phyloP scores from a whole-genome alignment of 2,329 filamentous ascomycete genomes.

The Alternaria sp. region DNA sequence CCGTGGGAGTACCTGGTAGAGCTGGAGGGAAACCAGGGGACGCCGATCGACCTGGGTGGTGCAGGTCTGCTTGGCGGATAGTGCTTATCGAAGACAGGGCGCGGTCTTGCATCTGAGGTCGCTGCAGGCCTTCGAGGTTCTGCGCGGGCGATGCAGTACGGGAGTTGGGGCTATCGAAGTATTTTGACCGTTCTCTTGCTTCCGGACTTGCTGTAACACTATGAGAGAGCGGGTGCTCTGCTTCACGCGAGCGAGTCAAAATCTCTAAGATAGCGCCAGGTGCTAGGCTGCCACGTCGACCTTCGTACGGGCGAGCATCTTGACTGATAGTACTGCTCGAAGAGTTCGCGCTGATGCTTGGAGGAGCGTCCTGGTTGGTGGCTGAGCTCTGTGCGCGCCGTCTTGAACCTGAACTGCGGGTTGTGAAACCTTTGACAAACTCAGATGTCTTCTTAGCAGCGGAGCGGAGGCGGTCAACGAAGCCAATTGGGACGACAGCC shows the following conservation, averaged over 20 bases:
- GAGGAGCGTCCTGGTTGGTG: slow-evolving; percentile 64
- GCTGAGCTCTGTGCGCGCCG: slow-evolving; percentile 63
- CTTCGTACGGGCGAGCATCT: slow-evolving; percentile 60
- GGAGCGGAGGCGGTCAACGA: slow-evolving; percentile 84
- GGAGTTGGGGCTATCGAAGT: slow-evolving; percentile 49
- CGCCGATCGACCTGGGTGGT: slow-evolving; percentile 36
- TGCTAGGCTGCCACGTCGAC: slow-evolving; percentile 64
- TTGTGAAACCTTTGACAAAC: slow-evolving; percentile 37
- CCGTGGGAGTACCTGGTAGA: slow-evolving; percentile 55
- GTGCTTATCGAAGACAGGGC: slow-evolving; percentile 57
- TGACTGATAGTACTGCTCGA: slow-evolving; percentile 65
- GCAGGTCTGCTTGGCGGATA: slow-evolving; percentile 53
- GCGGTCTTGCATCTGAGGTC: slow-evolving; percentile 48
- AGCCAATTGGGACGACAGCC: slow-evolving; percentile 87
- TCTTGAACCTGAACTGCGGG: slow-evolving; percentile 54
- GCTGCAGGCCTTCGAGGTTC: slow-evolving; percentile 31
- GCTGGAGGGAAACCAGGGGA: slow-evolving; percentile 54
- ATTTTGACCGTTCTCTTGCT: slow-evolving; percentile 47
- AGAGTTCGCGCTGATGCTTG: slow-evolving; percentile 60
- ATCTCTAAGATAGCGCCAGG: slow-evolving; percentile 66
- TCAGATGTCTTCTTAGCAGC: slow-evolving; percentile 62
- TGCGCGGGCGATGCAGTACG: slow-evolving; percentile 53
- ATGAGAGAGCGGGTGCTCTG: slow-evolving; percentile 77
- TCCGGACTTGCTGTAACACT: slow-evolving; percentile 77
- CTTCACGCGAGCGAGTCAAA: slow-evolving; percentile 59